A percentile compares a stretch with the other conserved stretches of the same genome.
phyloP scores from a whole-genome alignment of 1,284 basidiomycete genomes.

The Ustilago tritici region DNA sequence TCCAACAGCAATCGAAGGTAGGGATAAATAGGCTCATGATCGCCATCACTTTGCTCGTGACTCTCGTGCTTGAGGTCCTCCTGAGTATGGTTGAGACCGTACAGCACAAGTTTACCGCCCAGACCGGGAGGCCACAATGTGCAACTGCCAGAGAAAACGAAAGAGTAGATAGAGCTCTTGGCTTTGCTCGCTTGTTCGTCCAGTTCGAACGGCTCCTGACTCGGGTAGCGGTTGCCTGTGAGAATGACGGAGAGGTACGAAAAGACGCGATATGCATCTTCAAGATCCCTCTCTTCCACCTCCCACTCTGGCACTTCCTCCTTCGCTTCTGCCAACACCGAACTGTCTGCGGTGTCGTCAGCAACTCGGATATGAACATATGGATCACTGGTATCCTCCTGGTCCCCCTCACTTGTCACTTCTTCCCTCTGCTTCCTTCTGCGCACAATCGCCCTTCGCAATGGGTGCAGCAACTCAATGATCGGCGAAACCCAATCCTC shows the following conservation, averaged over 20 bases:
- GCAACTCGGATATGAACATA: slow-evolving; percentile 30
- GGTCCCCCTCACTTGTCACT: neutral
- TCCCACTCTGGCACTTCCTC: slow-evolving; percentile 17
- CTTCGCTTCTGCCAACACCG: neutral
- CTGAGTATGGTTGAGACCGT: slow-evolving; percentile 63
- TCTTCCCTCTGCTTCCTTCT: slow-evolving; percentile 1
- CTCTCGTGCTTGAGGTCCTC: slow-evolving; percentile 72
- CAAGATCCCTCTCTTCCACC: slow-evolving; percentile 50
- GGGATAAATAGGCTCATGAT: slow-evolving; percentile 75
- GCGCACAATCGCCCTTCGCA: slow-evolving; percentile 51
- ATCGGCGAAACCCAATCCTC: slow-evolving; percentile 89
- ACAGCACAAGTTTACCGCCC: slow-evolving; percentile 79
- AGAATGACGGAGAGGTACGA: slow-evolving; percentile 88
- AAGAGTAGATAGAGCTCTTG: slow-evolving; percentile 72
- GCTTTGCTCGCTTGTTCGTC: slow-evolving; percentile 73
- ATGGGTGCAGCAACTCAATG: slow-evolving; percentile 76
- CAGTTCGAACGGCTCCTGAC: slow-evolving; percentile 77
- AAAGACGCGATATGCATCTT: slow-evolving; percentile 90
- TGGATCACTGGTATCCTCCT: slow-evolving; percentile 21
- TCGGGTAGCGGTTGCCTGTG: slow-evolving; percentile 88
- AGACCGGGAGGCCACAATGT: slow-evolving; percentile 81
- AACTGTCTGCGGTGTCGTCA: slow-evolving; percentile 4
- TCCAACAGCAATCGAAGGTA: slow-evolving; percentile 85
- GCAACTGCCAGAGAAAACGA: slow-evolving; percentile 85
- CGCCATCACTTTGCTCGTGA: slow-evolving; percentile 73